These are phyloP conservation scores for Adansonia grandidieri DNA, from an alignment of 441 rosid species.

Conservation along the genomic window DNA sequence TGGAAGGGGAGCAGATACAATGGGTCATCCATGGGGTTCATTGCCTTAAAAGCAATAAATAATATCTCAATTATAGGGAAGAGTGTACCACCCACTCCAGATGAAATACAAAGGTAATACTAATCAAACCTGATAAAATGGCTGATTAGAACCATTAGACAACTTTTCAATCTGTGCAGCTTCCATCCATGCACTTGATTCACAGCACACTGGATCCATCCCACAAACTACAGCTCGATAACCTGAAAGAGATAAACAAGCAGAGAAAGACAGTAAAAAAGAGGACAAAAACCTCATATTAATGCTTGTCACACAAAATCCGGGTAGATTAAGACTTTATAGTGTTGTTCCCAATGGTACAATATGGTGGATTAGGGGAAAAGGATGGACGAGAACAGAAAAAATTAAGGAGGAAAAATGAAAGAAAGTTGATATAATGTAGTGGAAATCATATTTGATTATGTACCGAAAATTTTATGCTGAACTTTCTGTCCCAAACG, in stretches of 20 bases:
- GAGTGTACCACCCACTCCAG: constrained; percentile 14
- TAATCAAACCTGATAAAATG: constrained; percentile 86
- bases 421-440: constrained; percentile 7
- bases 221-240: constrained; percentile 91
- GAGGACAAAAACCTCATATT: neutral
- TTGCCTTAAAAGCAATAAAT: neutral
- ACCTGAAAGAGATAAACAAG: constrained; percentile 45
- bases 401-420: neutral
- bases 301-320: neutral
- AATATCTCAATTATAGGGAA: neutral
- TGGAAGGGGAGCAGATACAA: neutral
- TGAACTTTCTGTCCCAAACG: constrained; percentile 93
- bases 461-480: constrained; percentile 76
- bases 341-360: too few species aligned
- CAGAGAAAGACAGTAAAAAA: neutral
- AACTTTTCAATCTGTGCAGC: constrained; percentile 76
- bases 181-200: constrained; percentile 90
- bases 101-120: neutral
- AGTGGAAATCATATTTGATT: constrained; percentile 22
- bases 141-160: constrained; percentile 75
- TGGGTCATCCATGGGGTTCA: neutral
- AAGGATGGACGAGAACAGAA: neutral
- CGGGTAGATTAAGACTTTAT: neutral
- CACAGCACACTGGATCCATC: constrained; percentile 95
- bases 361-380: neutral